phyloP scores from a whole-genome alignment of 257 asterid genomes.

The Apocynum venetum region DNA sequence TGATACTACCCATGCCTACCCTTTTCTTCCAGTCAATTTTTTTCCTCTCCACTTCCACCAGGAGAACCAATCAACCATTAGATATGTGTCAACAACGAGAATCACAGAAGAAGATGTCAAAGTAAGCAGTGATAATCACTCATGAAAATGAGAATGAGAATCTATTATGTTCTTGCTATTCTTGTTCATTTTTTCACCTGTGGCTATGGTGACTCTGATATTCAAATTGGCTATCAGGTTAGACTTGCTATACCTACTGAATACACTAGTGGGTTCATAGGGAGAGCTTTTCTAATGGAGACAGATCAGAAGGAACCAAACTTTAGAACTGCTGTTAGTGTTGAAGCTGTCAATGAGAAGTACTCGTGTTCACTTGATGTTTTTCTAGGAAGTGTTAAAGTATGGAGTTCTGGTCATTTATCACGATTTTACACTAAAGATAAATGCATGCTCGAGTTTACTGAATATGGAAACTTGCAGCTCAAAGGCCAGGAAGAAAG shows the following conservation, averaged over 20 bases:
- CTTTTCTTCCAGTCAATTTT: not conserved
- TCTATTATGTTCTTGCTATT: not conserved
- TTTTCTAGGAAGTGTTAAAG: slow-evolving; percentile 61
- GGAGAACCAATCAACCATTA: not conserved
- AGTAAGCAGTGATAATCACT: not conserved
- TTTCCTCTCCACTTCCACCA: not conserved
- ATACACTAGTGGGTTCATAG: slow-evolving; percentile 53
- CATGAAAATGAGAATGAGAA: slow-evolving; percentile 9
- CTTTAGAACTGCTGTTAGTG: slow-evolving; percentile 59
- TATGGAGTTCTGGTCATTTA: slow-evolving; percentile 81
- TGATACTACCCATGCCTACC: slow-evolving; percentile 11
- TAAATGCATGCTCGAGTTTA: slow-evolving; percentile 52
- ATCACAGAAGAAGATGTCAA: slow-evolving; percentile 4
- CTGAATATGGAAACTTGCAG: slow-evolving; percentile 51
- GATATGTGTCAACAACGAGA: not conserved
- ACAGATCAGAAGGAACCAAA: slow-evolving; percentile 38
- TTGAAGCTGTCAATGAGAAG: slow-evolving; percentile 46
- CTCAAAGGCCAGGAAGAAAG: slow-evolving; percentile 44
- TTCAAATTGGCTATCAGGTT: slow-evolving; percentile 46
- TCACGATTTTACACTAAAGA: slow-evolving; percentile 54
- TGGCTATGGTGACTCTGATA: slow-evolving; percentile 37
- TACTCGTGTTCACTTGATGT: slow-evolving; percentile 69
- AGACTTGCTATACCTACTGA: slow-evolving; percentile 58
- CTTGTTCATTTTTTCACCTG: slow-evolving; percentile 19
- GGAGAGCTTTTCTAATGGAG: slow-evolving; percentile 65